Conservation (phyloP, 2,329 filamentous ascomycete species). For the Hypoxylon sp. region DNA sequence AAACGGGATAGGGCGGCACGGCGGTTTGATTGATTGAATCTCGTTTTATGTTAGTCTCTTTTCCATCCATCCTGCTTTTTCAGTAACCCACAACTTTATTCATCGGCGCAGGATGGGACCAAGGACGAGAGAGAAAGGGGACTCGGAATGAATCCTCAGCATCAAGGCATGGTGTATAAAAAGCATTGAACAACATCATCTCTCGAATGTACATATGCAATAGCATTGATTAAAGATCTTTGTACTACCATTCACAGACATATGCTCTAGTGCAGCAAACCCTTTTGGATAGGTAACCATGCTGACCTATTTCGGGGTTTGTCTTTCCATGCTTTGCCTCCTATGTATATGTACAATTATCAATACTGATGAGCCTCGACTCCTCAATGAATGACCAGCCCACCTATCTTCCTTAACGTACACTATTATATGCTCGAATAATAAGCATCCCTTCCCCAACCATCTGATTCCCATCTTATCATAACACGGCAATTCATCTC, state of each 20-base stretch:
- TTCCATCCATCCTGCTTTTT: constrained; percentile 6
- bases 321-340: not conserved
- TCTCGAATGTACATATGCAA: constrained; percentile 29
- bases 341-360: constrained; percentile 23
- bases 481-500: not conserved
- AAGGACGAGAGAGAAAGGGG: constrained; percentile 15
- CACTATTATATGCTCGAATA: constrained; percentile 21
- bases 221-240: constrained; percentile 33
- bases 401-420: constrained; percentile 29
- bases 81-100: constrained; percentile 2
- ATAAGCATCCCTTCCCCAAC: constrained; percentile 2
- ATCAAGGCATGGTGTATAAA: constrained; percentile 40
- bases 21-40: constrained; percentile 17
- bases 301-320: constrained; percentile 1
- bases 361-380: constrained; percentile 1
- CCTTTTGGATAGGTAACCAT: not conserved
- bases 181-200: constrained; percentile 34
- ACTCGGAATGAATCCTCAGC: constrained; percentile 26
- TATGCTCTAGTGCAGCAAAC: not conserved
- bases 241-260: constrained; percentile 15
- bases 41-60: constrained; percentile 10
- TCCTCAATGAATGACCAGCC: constrained; percentile 9
- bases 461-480: not conserved
- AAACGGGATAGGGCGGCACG: constrained; percentile 19
- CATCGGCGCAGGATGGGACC: constrained; percentile 28